Evolutionary conservation across 176 grass and related monocot species (phyloP).

Genomic region (Alloteropsis semialata): DNA sequence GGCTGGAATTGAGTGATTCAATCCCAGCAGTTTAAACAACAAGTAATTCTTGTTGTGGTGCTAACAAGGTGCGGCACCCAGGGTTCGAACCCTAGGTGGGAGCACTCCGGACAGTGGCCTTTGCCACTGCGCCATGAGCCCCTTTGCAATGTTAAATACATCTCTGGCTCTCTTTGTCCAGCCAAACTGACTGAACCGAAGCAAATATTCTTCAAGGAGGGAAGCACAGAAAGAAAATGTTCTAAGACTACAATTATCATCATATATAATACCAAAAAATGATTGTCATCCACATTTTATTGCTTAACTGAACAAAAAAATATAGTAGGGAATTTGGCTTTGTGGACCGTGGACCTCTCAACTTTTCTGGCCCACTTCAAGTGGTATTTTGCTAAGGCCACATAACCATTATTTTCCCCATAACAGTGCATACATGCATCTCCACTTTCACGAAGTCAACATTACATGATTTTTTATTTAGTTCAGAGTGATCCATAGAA

Average conservation of each 20-base stretch:
- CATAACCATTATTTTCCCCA: background rate
- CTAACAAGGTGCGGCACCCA: too few relatives aligned
- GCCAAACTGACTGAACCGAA: conserved; percentile 5
- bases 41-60: too few relatives aligned
- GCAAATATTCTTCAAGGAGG: background rate
- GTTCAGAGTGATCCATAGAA: background rate
- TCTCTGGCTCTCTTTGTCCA: conserved; percentile 12
- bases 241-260: background rate
- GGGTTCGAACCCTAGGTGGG: too few relatives aligned
- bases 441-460: background rate
- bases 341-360: background rate
- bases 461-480: background rate
- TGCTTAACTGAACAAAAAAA: background rate
- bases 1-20: too few relatives aligned
- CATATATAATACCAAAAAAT: conserved; percentile 4
- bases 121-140: too few relatives aligned
- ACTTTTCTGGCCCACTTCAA: background rate
- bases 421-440: background rate
- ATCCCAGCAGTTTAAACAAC: too few relatives aligned
- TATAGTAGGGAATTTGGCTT: background rate
- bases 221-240: background rate
- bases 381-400: background rate
- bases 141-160: background rate
- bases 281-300: background rate
- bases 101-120: too few relatives aligned